Conservation (phyloP, 108 stramenopile species). For the Schizochytrium sp. region DNA sequence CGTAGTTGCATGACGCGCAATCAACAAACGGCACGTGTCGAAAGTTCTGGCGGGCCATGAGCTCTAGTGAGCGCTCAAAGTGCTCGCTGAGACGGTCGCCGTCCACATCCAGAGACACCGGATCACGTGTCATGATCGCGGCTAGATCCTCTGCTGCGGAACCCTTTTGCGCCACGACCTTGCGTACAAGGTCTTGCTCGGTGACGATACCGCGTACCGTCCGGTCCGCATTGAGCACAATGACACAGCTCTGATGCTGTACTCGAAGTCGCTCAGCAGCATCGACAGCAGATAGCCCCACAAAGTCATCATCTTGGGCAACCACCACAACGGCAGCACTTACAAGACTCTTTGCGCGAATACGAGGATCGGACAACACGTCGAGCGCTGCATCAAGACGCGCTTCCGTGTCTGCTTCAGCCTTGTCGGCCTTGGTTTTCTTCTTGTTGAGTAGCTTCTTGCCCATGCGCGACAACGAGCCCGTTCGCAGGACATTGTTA, state of each 20-base stretch:
- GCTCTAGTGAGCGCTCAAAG: not conserved
- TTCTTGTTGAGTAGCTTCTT: too few species aligned
- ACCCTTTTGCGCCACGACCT: not conserved
- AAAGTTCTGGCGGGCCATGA: not conserved
- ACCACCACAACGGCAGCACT: not conserved
- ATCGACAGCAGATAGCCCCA: not conserved
- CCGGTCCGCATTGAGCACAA: not conserved
- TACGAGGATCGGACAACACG: too few species aligned
- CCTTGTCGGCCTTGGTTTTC: too few species aligned
- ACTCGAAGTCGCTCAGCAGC: not conserved
- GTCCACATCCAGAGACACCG: not conserved
- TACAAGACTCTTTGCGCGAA: not conserved
- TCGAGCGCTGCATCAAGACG: too few species aligned
- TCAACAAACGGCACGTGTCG: not conserved
- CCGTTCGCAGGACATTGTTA: too few species aligned
- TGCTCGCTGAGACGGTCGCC: not conserved
- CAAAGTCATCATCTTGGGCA: not conserved
- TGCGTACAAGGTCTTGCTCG: conserved; percentile 5
- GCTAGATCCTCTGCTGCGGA: not conserved
- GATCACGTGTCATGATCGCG: not conserved
- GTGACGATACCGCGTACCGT: not conserved
- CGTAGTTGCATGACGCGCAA: not conserved
- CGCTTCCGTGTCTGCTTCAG: too few species aligned
- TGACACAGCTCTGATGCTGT: not conserved
- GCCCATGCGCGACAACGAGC: too few species aligned